Conservation (phyloP, 2,329 filamentous ascomycete species). For the Cyphellophora attinorum region DNA sequence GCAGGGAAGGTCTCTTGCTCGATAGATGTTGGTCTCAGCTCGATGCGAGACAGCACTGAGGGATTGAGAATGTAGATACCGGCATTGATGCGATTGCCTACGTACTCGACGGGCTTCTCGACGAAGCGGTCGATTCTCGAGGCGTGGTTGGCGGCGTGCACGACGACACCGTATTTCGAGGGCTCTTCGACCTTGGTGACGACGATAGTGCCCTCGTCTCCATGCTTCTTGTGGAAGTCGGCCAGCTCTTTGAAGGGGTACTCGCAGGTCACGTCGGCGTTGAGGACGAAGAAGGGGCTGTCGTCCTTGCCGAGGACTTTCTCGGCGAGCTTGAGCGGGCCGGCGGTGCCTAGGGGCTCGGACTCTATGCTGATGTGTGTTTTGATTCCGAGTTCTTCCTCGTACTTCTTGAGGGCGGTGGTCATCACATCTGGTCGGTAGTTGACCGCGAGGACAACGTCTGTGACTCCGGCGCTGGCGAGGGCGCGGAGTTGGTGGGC, state of each 20-base stretch:
- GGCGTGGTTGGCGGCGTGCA: slow-evolving; percentile 87
- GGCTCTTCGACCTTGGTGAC: slow-evolving; percentile 99
- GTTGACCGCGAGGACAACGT: slow-evolving; percentile 97
- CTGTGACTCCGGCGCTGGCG: slow-evolving; percentile 85
- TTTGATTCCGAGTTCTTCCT: slow-evolving; percentile 82
- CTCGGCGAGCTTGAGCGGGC: slow-evolving; percentile 90
- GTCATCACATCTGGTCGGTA: slow-evolving; percentile 99
- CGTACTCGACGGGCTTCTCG: slow-evolving; percentile 97
- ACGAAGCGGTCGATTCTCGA: slow-evolving; percentile 97
- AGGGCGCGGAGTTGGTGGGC: slow-evolving; percentile 94
- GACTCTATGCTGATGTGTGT: slow-evolving; percentile 96
- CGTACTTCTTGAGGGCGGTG: slow-evolving; percentile 86
- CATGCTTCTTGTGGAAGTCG: slow-evolving; percentile 85
- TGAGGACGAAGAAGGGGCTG: slow-evolving; percentile 92
- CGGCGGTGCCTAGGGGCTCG: slow-evolving; percentile 89
- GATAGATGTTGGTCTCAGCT: slow-evolving; percentile 91
- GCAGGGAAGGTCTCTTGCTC: slow-evolving; percentile 98
- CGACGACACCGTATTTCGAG: slow-evolving; percentile 96
- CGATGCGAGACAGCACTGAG: slow-evolving; percentile 79
- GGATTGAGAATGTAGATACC: slow-evolving; percentile 98
- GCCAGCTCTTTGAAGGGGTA: slow-evolving; percentile 88
- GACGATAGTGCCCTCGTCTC: slow-evolving; percentile 92
- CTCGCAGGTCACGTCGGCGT: slow-evolving; percentile 97
- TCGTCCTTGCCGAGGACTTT: slow-evolving; percentile 88
- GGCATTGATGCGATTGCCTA: slow-evolving; percentile 97